Evolutionary conservation across 129 eudicot genomes (phyloP).

Genomic region (Flaveria robusta): DNA sequence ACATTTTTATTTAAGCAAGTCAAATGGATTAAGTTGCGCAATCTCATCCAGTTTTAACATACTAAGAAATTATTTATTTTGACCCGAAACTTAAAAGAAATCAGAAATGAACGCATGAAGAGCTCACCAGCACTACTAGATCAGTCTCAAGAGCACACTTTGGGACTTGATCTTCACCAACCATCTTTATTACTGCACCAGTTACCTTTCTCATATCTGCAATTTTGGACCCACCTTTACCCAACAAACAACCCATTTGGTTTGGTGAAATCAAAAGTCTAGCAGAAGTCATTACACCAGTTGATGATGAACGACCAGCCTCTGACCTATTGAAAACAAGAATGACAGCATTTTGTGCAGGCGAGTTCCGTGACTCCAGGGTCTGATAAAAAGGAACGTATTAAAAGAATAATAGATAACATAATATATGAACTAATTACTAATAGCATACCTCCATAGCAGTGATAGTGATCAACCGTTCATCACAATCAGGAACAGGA

Average conservation of each 20-base stretch:
- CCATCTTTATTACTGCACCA: slow-evolving; percentile 59
- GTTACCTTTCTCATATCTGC: slow-evolving; percentile 81
- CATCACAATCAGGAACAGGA: slow-evolving; percentile 57
- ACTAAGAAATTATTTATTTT: neutral
- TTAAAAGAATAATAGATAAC: neutral
- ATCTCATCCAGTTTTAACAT: neutral
- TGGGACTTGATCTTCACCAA: slow-evolving; percentile 64
- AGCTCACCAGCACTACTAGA: slow-evolving; percentile 71
- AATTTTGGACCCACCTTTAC: slow-evolving; percentile 82
- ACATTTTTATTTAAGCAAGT: neutral
- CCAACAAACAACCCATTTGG: slow-evolving; percentile 86
- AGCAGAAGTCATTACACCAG: slow-evolving; percentile 43
- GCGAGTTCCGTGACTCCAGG: slow-evolving; percentile 58
- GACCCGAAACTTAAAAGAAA: neutral
- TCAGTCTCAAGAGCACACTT: slow-evolving; percentile 59
- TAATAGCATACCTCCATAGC: slow-evolving; percentile 65
- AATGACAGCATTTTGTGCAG: slow-evolving; percentile 73
- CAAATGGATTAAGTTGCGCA: neutral
- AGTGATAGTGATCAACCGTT: slow-evolving; percentile 61
- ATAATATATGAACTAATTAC: neutral
- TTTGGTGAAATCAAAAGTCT: slow-evolving; percentile 55
- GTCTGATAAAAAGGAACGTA: slow-evolving; percentile 40
- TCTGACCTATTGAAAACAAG: slow-evolving; percentile 53
- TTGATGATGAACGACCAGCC: slow-evolving; percentile 36
- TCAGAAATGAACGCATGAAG: slow-evolving; percentile 22